Evolutionary conservation across 2,329 filamentous ascomycete species (phyloP).

Genomic region (Pleoardoris graminearum): DNA sequence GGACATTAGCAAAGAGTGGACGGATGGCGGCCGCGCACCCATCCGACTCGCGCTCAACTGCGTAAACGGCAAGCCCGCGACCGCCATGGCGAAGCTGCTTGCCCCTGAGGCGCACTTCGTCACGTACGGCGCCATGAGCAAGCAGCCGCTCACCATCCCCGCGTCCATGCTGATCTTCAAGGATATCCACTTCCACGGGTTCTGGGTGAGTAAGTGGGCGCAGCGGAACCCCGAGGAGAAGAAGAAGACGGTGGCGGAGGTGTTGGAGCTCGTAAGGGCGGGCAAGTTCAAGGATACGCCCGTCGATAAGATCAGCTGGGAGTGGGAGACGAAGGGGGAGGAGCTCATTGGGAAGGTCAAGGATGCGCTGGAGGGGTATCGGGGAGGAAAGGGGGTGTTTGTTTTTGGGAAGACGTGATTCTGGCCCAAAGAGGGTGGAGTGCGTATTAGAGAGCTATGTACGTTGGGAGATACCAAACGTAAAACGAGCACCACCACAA

Average conservation of each 20-base stretch:
- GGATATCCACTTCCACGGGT: constrained; percentile 84
- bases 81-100: constrained; percentile 75
- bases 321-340: constrained; percentile 74
- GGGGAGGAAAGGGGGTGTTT: constrained; percentile 87
- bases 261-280: constrained; percentile 72
- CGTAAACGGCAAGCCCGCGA: constrained; percentile 85
- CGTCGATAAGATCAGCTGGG: constrained; percentile 80
- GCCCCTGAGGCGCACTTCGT: constrained; percentile 72
- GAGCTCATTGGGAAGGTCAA: constrained; percentile 74
- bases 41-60: constrained; percentile 87
- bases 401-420: constrained; percentile 65
- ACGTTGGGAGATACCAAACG: no score
- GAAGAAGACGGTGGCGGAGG: constrained; percentile 78
- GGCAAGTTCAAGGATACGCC: constrained; percentile 84
- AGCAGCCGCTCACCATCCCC: constrained; percentile 79
- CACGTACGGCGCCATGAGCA: constrained; percentile 94
- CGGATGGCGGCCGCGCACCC: constrained; percentile 69
- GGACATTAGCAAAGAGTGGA: constrained; percentile 65
- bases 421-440: no score
- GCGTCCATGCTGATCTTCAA: constrained; percentile 92
- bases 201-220: constrained; percentile 93
- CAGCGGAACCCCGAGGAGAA: constrained; percentile 74
- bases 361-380: constrained; percentile 80
- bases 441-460: no score
- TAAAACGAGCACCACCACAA: no score